A percentile compares a stretch with the other conserved stretches of the same genome.
These are phyloP conservation scores for Gamarada debralockiae DNA, from an alignment of 495 filamentous ascomycete genomes.

Conservation along the genomic window DNA sequence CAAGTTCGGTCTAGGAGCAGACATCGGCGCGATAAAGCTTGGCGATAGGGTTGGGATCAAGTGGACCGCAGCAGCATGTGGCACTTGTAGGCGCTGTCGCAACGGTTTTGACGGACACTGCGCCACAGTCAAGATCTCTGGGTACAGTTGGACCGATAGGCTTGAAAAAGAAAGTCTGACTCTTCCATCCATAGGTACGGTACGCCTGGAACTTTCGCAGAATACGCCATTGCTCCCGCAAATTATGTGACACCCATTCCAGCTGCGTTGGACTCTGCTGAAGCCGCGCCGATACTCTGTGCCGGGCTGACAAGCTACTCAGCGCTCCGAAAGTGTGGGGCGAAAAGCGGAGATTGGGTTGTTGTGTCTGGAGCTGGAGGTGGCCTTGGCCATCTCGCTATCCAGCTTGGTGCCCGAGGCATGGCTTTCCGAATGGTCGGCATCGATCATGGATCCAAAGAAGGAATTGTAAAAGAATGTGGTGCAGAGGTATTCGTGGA, in stretches of 20 bases:
- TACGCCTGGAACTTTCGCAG: conserved; percentile 58
- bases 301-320: conserved; percentile 55
- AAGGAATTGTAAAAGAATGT: conserved; percentile 45
- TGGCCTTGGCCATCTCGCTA: conserved; percentile 58
- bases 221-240: conserved; percentile 57
- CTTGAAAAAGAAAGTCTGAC: background rate
- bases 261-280: conserved; percentile 46
- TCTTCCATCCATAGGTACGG: too few relatives aligned
- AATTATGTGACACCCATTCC: conserved; percentile 65
- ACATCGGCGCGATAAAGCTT: too few relatives aligned
- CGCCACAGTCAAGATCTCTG: conserved; percentile 49
- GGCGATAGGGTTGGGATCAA: too few relatives aligned
- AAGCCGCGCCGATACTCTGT: conserved; percentile 60
- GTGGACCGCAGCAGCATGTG: too few relatives aligned
- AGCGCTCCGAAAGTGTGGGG: conserved; percentile 51
- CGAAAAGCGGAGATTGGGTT: conserved; percentile 54
- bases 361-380: conserved; percentile 64
- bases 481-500: conserved; percentile 69
- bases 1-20: too few relatives aligned
- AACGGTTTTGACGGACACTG: conserved; percentile 43
- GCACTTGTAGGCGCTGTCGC: conserved; percentile 37
- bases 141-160: conserved; percentile 38
- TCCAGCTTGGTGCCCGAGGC: conserved; percentile 52
- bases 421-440: conserved; percentile 69
- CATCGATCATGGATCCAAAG: conserved; percentile 59